Evolutionary conservation across 2,329 filamentous ascomycete genomes (phyloP).

Genomic region (Penicillium crustosum): DNA sequence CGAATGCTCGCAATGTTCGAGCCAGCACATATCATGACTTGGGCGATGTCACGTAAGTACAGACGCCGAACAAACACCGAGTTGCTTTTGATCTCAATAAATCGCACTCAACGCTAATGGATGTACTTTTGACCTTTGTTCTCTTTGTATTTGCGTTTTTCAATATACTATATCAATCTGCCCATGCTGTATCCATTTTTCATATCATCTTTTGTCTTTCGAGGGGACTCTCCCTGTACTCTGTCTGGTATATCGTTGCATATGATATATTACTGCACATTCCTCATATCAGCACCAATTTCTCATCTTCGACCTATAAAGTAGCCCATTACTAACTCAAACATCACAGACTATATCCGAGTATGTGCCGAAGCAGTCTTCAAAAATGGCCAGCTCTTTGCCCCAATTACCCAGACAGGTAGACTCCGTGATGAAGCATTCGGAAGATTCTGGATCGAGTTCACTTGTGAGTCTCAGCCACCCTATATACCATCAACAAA

Average conservation of each 20-base stretch:
- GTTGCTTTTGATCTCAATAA: not conserved
- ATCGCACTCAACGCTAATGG: not conserved
- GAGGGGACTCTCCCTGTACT: not conserved
- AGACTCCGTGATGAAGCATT: conserved; percentile 43
- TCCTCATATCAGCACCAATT: not conserved
- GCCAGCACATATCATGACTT: conserved; percentile 27
- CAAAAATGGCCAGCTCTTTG: conserved; percentile 35
- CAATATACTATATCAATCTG: not conserved
- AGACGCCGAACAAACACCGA: not conserved
- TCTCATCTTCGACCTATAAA: not conserved
- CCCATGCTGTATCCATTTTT: not conserved
- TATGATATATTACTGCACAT: not conserved
- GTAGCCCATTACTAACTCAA: conserved; percentile 11
- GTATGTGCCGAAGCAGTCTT: conserved; percentile 37
- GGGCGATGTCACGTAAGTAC: conserved; percentile 32
- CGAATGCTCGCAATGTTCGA: conserved; percentile 25
- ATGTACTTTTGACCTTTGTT: not conserved
- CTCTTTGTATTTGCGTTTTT: not conserved
- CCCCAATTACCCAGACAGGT: conserved; percentile 32
- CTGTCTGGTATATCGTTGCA: not conserved
- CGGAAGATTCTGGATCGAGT: conserved; percentile 43
- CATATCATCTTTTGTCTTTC: not conserved
- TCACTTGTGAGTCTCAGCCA: conserved; percentile 31
- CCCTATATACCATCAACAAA: not conserved
- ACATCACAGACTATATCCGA: conserved; percentile 31